Conservation (phyloP, 805 yeast species). For the Pichia eremophila region DNA sequence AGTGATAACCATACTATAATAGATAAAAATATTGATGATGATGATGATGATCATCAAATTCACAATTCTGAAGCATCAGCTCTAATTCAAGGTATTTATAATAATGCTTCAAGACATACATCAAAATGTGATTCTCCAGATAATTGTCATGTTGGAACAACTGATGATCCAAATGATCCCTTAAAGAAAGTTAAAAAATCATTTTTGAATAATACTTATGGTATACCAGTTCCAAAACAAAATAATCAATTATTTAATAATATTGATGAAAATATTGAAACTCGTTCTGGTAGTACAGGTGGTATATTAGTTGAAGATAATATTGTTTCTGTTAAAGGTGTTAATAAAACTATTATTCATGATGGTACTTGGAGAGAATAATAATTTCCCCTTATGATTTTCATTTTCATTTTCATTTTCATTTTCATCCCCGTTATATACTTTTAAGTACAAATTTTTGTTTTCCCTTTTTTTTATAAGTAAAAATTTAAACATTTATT, state of each 20-base stretch:
- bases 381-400: background rate
- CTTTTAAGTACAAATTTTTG: too few species aligned
- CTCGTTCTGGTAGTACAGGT: constrained; percentile 15
- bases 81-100: constrained; percentile 27
- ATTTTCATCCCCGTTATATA: too few species aligned
- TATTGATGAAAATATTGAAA: constrained; percentile 14
- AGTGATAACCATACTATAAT: background rate
- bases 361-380: constrained; percentile 19
- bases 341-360: constrained; percentile 77
- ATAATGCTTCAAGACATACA: constrained; percentile 17
- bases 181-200: constrained; percentile 3
- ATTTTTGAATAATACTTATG: constrained; percentile 7
- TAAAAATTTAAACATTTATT: too few species aligned
- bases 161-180: background rate
- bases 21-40: background rate
- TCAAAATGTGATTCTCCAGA: background rate
- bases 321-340: constrained; percentile 75
- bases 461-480: too few species aligned
- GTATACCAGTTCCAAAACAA: constrained; percentile 12
- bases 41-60: constrained; percentile 20
- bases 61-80: constrained; percentile 38
- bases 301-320: constrained; percentile 66
- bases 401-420: too few species aligned
- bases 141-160: constrained; percentile 1
- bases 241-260: background rate